Evolutionary conservation across 2,329 filamentous ascomycete genomes (phyloP), one percentile per base, ranked within the genome.

Genomic region (Verticillium tricorpus): DNA sequence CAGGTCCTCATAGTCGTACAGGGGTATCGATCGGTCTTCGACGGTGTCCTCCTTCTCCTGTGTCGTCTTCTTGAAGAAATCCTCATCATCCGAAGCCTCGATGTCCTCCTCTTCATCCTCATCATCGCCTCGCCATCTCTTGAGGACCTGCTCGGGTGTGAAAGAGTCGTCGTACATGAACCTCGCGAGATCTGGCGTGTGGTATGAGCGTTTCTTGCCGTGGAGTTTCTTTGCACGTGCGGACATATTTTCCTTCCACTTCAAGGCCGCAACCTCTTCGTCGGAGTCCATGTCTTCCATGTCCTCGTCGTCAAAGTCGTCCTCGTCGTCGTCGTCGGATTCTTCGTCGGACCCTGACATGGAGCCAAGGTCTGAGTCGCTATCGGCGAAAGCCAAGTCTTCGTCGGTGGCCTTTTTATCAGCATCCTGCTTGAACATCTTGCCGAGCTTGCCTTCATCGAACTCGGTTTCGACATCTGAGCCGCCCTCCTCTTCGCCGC

Each of bases 341-440:
- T 74, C 75, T 1, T 79, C 78, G 2, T 84, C 82, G 6, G 78
- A 77, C 1, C 76, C 79, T 9, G 92, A 96, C 65, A 97, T 76
- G 3, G 94, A 97, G 7, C 95, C 95, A 5, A 99, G 82, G 72
- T 99, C 96, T 0, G 95, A 99, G 74, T 99, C 96, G 70, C 92
- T 97, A 71, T 99, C 95, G 15, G 95, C 95, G 78, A 97, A 99
- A 1, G 88, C 92, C 62, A 98, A 70, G 60, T 97, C 92, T 34
- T 87, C 91, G 28, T 87, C 85, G 12, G 80, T 80, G 25, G 72
- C 82, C 40, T 84, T 79, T 59, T 80, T 79, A 37, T 85, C 82
- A 17, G 73, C 71, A 7, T 80, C 76, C 61, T 82, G 81, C 59
- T 80, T 79, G 72, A 89, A 89, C 70, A 88, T 79, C 65, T 82